Percentiles rank a stretch among this genome's conserved stretches.
These are phyloP conservation scores for Solanum hybrid DNA, from an alignment of 305 asterid genomes.

Conservation along the genomic window DNA sequence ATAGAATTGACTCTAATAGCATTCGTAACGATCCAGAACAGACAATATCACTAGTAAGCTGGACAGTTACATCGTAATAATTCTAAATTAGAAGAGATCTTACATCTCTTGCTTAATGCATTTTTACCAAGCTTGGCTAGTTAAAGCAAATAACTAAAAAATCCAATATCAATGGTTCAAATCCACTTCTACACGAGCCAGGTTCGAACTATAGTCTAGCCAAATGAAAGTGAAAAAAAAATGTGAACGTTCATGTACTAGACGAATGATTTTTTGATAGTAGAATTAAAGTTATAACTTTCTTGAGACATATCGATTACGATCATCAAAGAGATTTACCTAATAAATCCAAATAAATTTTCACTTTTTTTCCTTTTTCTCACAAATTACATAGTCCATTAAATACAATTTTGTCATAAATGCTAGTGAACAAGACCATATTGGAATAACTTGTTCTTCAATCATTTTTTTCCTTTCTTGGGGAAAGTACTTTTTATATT, in stretches of 20 bases:
- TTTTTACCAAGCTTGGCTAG: not conserved
- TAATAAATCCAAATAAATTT: not conserved
- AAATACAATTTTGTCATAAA: not conserved
- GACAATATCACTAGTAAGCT: not conserved
- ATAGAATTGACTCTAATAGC: too few species aligned
- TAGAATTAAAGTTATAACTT: not conserved
- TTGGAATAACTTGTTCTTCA: not conserved
- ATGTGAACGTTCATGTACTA: not conserved
- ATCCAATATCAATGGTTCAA: not conserved
- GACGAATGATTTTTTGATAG: not conserved
- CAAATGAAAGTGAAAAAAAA: not conserved
- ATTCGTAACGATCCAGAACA: not conserved
- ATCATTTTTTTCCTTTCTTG: slow-evolving; percentile 3
- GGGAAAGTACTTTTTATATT: not conserved
- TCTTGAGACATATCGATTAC: not conserved
- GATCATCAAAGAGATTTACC: not conserved
- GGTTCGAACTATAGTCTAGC: not conserved
- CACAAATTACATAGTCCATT: not conserved
- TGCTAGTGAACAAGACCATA: not conserved
- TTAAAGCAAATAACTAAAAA: not conserved
- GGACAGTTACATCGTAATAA: not conserved
- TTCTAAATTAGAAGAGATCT: not conserved
- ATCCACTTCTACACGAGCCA: not conserved
- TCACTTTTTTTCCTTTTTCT: not conserved
- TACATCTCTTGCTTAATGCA: not conserved